A percentile compares a stretch with the other conserved stretches of the same genome.
Evolutionary conservation across 129 eudicot species (phyloP).

Genomic region (Pulicaria dysenterica): DNA sequence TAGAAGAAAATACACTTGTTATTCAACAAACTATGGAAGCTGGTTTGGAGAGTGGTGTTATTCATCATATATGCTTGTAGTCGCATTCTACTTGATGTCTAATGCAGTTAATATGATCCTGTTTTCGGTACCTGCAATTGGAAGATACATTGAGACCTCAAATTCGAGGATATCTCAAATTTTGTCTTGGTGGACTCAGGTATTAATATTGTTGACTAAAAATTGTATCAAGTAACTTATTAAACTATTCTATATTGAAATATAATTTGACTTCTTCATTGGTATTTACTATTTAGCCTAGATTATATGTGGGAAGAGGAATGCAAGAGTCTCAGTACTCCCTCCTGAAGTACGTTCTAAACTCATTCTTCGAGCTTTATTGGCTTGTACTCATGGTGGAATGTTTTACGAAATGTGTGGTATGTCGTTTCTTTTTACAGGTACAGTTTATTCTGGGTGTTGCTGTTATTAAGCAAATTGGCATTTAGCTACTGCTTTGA

Average conservation of each 20-base stretch:
- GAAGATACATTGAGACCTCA: slow-evolving; percentile 93
- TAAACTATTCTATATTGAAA: slow-evolving; percentile 3
- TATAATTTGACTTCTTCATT: slow-evolving; percentile 22
- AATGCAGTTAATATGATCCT: slow-evolving; percentile 89
- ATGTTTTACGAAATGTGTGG: slow-evolving; percentile 14
- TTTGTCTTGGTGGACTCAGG: slow-evolving; percentile 94
- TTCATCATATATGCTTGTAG: slow-evolving; percentile 92
- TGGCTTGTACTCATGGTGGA: neutral
- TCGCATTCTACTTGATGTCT: slow-evolving; percentile 77
- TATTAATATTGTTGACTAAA: slow-evolving; percentile 31
- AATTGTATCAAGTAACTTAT: neutral
- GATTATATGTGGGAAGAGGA: slow-evolving; percentile 90
- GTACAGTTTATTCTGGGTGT: slow-evolving; percentile 85
- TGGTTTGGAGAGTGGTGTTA: slow-evolving; percentile 99
- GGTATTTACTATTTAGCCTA: slow-evolving; percentile 57
- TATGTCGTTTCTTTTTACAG: slow-evolving; percentile 43
- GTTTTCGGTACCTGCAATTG: slow-evolving; percentile 87
- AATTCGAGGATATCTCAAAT: slow-evolving; percentile 56
- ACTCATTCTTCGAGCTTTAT: slow-evolving; percentile 21
- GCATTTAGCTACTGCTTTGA: slow-evolving; percentile 89
- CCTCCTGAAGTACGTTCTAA: slow-evolving; percentile 58
- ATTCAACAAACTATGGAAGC: slow-evolving; percentile 58
- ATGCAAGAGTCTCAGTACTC: slow-evolving; percentile 96
- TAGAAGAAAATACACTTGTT: slow-evolving; percentile 79
- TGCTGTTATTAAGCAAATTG: slow-evolving; percentile 78